These are phyloP conservation scores for Hypoxylon sp. DNA, from an alignment of 2,329 filamentous ascomycete species.

Conservation along the genomic window DNA sequence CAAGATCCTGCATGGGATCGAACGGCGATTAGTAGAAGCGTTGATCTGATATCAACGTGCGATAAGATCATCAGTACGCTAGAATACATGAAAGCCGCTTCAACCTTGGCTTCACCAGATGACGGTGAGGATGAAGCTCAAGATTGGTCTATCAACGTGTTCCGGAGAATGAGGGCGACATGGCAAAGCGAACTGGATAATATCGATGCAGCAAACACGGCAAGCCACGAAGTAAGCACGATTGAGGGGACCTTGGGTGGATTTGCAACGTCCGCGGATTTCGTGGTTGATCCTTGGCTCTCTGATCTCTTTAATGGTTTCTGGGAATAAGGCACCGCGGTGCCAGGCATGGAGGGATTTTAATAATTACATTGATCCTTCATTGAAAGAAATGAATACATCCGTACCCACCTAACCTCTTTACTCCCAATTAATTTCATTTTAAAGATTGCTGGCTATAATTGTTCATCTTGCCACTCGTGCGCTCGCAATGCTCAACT, in stretches of 20 bases:
- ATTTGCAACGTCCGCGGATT: slow-evolving; percentile 9
- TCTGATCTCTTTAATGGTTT: slow-evolving; percentile 23
- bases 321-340: slow-evolving; percentile 14
- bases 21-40: slow-evolving; percentile 48
- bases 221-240: slow-evolving; percentile 12
- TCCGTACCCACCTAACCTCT: too few relatives aligned
- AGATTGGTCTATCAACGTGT: slow-evolving; percentile 24
- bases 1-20: slow-evolving; percentile 60
- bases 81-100: slow-evolving; percentile 31
- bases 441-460: not conserved
- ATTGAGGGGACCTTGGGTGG: slow-evolving; percentile 12
- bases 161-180: slow-evolving; percentile 30
- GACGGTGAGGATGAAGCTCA: slow-evolving; percentile 33
- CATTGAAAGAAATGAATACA: too few relatives aligned
- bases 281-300: slow-evolving; percentile 22
- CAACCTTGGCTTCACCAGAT: slow-evolving; percentile 12
- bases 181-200: slow-evolving; percentile 29
- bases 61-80: slow-evolving; percentile 36
- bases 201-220: slow-evolving; percentile 13
- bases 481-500: not conserved
- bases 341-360: not conserved
- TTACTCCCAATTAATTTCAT: not conserved
- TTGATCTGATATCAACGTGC: slow-evolving; percentile 54
- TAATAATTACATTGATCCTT: not conserved
- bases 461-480: not conserved